Evolutionary conservation across 2,329 filamentous ascomycete genomes (phyloP).

Genomic region (Xenoacremonium recifei): DNA sequence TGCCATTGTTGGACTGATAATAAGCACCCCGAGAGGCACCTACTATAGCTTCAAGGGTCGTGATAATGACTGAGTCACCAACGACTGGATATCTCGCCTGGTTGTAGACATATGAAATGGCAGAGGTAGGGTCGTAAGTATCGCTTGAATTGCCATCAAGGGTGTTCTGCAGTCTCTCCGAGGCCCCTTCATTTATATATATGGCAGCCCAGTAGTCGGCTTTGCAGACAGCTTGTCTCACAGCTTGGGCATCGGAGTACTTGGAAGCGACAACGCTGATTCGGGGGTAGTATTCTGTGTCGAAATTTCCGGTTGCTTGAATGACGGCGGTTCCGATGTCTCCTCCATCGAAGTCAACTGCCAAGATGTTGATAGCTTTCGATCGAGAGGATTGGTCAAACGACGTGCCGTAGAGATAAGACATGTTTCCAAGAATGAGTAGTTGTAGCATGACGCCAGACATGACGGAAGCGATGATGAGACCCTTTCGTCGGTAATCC

Average conservation of each 20-base stretch:
- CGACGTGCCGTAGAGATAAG: neutral
- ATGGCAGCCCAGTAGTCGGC: neutral
- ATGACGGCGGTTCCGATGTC: neutral
- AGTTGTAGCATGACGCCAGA: neutral
- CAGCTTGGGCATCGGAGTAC: neutral
- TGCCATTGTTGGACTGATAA: constrained; percentile 12
- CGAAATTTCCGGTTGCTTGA: neutral
- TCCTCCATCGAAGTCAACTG: neutral
- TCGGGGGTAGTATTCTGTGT: neutral
- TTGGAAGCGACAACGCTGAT: neutral
- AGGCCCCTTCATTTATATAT: neutral
- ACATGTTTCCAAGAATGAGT: neutral
- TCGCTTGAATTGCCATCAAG: constrained; percentile 18
- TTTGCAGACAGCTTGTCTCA: neutral
- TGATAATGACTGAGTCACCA: constrained; percentile 20
- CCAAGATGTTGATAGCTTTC: neutral
- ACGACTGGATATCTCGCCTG: constrained; percentile 31
- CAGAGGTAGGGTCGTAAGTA: constrained; percentile 29
- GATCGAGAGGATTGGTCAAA: neutral
- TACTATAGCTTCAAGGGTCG: constrained; percentile 24
- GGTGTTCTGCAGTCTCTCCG: constrained; percentile 6
- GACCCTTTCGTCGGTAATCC: no score
- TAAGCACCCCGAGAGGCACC: constrained; percentile 18
- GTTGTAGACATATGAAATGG: constrained; percentile 33
- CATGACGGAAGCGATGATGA: no score